Conservation (phyloP, 805 yeast species). For the Phaffomyces opuntiae region DNA sequence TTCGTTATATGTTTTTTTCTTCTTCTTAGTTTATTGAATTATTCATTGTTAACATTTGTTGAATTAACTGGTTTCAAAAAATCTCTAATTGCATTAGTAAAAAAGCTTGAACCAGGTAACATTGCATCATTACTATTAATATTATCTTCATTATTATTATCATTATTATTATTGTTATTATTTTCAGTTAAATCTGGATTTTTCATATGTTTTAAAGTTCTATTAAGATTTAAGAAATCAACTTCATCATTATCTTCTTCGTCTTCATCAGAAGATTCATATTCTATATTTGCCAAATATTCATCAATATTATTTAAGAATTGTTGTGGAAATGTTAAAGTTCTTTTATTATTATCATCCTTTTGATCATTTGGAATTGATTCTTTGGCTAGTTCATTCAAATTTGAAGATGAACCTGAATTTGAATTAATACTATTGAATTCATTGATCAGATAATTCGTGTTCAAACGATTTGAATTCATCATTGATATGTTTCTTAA, state of each 20-base stretch:
- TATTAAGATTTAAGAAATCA: constrained; percentile 20
- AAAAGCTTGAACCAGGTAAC: constrained; percentile 5
- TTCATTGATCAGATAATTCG: constrained; percentile 20
- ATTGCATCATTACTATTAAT: neutral
- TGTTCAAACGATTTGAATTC: constrained; percentile 17
- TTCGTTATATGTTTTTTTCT: neutral
- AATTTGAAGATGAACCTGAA: too few species aligned
- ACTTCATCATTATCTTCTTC: constrained; percentile 17
- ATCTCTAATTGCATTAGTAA: constrained; percentile 16
- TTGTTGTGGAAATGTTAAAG: constrained; percentile 23
- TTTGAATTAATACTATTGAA: neutral
- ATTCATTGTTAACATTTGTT: neutral
- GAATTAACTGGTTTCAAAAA: constrained; percentile 7
- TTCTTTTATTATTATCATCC: neutral
- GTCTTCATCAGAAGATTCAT: constrained; percentile 13
- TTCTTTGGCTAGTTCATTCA: neutral
- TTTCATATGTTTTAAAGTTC: constrained; percentile 10
- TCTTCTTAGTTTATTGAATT: neutral
- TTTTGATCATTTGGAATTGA: neutral
- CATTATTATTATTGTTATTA: constrained; percentile 2
- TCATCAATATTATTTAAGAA: constrained; percentile 22
- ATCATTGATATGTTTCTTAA: constrained; percentile 17
- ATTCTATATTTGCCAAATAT: constrained; percentile 18
- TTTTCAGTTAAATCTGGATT: neutral
- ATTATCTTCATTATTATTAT: constrained; percentile 3